These are phyloP conservation scores for Rutstroemia sp. DNA, from an alignment of 2,329 filamentous ascomycete species.

Conservation along the genomic window DNA sequence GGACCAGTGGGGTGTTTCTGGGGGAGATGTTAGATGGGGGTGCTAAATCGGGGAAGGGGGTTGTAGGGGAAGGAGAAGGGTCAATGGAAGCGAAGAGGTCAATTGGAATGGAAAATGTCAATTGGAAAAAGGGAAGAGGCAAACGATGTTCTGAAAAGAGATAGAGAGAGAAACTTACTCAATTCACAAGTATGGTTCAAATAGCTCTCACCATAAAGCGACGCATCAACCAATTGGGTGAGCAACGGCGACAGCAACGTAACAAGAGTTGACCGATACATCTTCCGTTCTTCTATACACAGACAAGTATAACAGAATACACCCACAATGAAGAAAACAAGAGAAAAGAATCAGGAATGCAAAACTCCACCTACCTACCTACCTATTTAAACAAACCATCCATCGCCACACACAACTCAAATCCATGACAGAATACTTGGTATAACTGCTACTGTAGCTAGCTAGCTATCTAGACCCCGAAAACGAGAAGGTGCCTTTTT, in stretches of 20 bases:
- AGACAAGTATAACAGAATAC: background rate
- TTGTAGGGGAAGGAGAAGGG: background rate
- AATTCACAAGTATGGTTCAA: slow-evolving; percentile 24
- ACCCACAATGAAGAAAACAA: background rate
- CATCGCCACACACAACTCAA: background rate
- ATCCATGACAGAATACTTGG: background rate
- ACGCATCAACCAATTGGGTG: slow-evolving; percentile 7
- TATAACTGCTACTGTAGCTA: background rate
- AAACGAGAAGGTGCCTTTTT: background rate
- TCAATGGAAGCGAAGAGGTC: background rate
- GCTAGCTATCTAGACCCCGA: background rate
- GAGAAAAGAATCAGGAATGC: background rate
- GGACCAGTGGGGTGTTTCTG: slow-evolving; percentile 34
- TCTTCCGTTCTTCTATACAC: background rate
- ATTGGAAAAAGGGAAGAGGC: background rate
- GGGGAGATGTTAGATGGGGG: background rate
- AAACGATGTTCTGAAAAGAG: background rate
- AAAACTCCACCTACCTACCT: background rate
- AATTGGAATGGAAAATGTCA: background rate
- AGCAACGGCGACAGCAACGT: background rate
- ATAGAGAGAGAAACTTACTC: slow-evolving; percentile 9
- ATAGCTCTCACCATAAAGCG: slow-evolving; percentile 22
- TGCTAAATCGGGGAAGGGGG: background rate
- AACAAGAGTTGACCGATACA: background rate
- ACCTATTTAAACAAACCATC: too few species aligned